Conservation (phyloP, 108 stramenopile species). For the Skeletonema grethae region DNA sequence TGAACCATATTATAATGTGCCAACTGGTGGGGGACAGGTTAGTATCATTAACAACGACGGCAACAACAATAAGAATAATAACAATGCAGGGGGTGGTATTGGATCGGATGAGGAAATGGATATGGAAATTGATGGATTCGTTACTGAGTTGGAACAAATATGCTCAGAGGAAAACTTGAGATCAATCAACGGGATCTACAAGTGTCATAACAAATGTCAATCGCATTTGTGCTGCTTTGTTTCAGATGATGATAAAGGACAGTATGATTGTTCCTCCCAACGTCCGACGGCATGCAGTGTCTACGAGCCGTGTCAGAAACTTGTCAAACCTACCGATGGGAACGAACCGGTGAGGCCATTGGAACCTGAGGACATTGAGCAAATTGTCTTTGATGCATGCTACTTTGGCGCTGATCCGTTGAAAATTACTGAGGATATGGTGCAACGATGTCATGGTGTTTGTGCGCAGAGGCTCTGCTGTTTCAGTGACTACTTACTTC, state of each 20-base stretch:
- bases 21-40: neutral
- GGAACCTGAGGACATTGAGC: neutral
- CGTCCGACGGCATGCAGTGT: conserved; percentile 9
- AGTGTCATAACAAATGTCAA: conserved; percentile 22
- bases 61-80: neutral
- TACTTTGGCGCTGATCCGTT: neutral
- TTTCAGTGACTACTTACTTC: conserved; percentile 5
- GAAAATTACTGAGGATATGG: neutral
- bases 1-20: conserved; percentile 17
- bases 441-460: conserved; percentile 7
- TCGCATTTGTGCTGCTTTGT: conserved; percentile 18
- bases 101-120: neutral
- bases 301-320: conserved; percentile 12
- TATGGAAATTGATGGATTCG: conserved; percentile 14
- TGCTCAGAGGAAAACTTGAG: conserved; percentile 16
- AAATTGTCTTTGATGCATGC: conserved; percentile 5
- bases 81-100: neutral
- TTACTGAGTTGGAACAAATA: conserved; percentile 8
- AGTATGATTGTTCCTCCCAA: conserved; percentile 4
- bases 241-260: neutral
- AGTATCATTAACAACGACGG: neutral
- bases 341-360: neutral
- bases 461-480: conserved; percentile 22
- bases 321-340: conserved; percentile 8
- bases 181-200: conserved; percentile 12